Evolutionary conservation across 2,329 filamentous ascomycete species (phyloP), one percentile per base, ranked within the genome.

Genomic region (Fusarium globosum): DNA sequence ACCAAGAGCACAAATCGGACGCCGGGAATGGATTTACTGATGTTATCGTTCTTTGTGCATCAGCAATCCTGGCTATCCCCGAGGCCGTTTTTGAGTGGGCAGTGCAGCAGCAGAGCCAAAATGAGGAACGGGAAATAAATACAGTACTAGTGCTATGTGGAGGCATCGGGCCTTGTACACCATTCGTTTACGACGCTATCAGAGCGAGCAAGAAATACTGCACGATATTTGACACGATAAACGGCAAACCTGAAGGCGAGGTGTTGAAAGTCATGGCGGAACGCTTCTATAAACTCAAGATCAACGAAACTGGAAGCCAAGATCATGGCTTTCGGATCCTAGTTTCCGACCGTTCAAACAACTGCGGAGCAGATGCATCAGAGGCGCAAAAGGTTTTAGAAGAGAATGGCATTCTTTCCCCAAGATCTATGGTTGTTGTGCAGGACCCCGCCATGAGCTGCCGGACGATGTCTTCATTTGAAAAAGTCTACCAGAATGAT

Each of bases 381-480:
- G 67, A 74, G 4, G 35, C 61, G 1, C 20, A 20, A 9, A 35
- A 15, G 0, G 51, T 56, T 0, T 18, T 74, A 1, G 20, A 68
- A 0, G 18, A 8, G 0, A 4, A 35, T 0, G 49, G 35, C 0
- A 43, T 74, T n/a, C 5, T 0, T 0, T 21, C 13, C 0, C 71
- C 67, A 0, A 16, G 46, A 2, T 74, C 71, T 0, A 56, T 73
- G 4, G 38, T 57, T 0, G 42, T 73, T 10, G 67, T 73, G 0
- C 71, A 74, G 3, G 71, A 73, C 0, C 71, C 71, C 1, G 67
- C 71, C 0, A 73, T 73, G 71, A 74, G 55, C 5, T 55, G 30
- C 7, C 39, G 49, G 12, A 73, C 71, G 0, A 9, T 64, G 0
- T 45, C 33, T 9, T 51, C 49, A 0, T 73, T 73, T 8, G 20